Conservation (phyloP, 2,329 filamentous ascomycete genomes). For the Didymella arachidicola region DNA sequence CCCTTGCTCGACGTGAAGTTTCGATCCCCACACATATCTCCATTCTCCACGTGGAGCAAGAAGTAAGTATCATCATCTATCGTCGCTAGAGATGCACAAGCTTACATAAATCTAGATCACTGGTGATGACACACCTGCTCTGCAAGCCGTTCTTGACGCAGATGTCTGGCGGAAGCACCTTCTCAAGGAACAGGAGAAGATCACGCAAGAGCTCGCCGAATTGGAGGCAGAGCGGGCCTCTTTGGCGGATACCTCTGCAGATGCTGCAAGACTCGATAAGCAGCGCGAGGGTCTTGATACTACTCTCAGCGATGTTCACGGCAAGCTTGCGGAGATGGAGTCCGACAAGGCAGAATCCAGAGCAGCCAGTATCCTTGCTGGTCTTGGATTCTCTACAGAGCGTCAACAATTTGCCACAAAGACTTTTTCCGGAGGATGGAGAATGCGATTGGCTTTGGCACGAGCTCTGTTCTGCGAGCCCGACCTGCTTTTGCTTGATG, state of each 20-base stretch:
- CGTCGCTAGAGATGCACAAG: not conserved
- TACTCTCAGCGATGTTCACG: slow-evolving; percentile 88
- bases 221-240: slow-evolving; percentile 79
- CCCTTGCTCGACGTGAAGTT: slow-evolving; percentile 90
- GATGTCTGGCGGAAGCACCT: slow-evolving; percentile 99
- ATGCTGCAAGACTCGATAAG: slow-evolving; percentile 83
- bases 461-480: slow-evolving; percentile 98
- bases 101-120: slow-evolving; percentile 68
- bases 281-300: slow-evolving; percentile 90
- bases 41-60: slow-evolving; percentile 98
- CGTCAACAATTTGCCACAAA: slow-evolving; percentile 92
- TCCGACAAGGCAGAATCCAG: slow-evolving; percentile 97
- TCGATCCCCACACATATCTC: slow-evolving; percentile 96
- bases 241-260: slow-evolving; percentile 89
- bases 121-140: slow-evolving; percentile 91
- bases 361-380: slow-evolving; percentile 93
- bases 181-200: slow-evolving; percentile 87
- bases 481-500: slow-evolving; percentile 92
- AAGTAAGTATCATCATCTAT: slow-evolving; percentile 63
- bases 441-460: slow-evolving; percentile 95
- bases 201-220: slow-evolving; percentile 74
- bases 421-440: slow-evolving; percentile 99
- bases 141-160: slow-evolving; percentile 95
- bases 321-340: slow-evolving; percentile 96
- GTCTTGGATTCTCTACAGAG: slow-evolving; percentile 94